Evolutionary conservation across 2,329 filamentous ascomycete genomes (phyloP).

Genomic region (Bipolaris zeicola): DNA sequence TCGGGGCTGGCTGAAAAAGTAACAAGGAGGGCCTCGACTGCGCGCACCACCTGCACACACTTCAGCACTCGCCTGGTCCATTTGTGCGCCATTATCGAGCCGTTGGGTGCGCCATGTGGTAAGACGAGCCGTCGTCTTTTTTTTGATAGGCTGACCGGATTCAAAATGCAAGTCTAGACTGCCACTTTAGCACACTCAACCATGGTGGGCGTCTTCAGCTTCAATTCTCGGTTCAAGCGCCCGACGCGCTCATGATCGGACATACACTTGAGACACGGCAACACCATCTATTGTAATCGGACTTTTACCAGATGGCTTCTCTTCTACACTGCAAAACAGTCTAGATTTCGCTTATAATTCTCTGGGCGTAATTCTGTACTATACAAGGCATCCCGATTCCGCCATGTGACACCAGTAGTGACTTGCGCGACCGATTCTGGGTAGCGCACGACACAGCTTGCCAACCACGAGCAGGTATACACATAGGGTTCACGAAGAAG

Average conservation of each 20-base stretch:
- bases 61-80: not conserved
- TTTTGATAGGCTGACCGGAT: not conserved
- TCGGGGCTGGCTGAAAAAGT: slow-evolving; percentile 3
- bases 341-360: not conserved
- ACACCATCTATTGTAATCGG: not conserved
- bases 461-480: not conserved
- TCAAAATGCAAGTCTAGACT: not conserved
- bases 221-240: not conserved
- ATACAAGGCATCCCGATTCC: not conserved
- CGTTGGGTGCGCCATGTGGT: not conserved
- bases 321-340: not conserved
- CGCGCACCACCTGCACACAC: not conserved
- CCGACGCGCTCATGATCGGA: not conserved
- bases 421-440: not conserved
- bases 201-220: not conserved
- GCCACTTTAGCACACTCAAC: not conserved
- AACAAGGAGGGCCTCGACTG: not conserved
- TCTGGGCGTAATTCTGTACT: not conserved
- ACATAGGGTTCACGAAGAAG: not conserved
- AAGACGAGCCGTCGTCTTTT: not conserved
- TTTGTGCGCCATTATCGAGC: not conserved
- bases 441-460: not conserved
- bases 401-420: not conserved
- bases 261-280: not conserved
- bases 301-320: too few relatives aligned